These are phyloP conservation scores for Colletotrichum somersetense DNA, from an alignment of 2,329 filamentous ascomycete genomes.

Conservation along the genomic window DNA sequence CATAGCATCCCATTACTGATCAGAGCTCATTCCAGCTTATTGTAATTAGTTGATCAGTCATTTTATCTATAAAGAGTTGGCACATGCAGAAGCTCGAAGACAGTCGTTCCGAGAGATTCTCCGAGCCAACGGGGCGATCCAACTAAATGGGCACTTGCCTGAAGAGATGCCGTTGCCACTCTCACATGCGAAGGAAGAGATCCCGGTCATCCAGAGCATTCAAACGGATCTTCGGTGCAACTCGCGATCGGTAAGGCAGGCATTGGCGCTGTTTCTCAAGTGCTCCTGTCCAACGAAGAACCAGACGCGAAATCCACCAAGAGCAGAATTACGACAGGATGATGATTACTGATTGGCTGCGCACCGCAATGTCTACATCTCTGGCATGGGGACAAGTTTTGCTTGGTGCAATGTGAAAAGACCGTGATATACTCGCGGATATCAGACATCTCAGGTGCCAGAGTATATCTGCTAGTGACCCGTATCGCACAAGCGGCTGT, in stretches of 20 bases:
- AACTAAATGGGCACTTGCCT: constrained; percentile 12
- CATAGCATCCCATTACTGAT: not conserved
- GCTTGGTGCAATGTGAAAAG: not conserved
- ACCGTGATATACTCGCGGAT: not conserved
- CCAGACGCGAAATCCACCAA: not conserved
- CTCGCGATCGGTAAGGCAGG: constrained; percentile 3
- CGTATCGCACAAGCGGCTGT: not conserved
- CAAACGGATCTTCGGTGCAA: constrained; percentile 29
- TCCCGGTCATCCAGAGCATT: constrained; percentile 12
- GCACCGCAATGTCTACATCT: not conserved
- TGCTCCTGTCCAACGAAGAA: not conserved
- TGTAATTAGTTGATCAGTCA: not conserved
- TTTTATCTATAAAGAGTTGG: not conserved
- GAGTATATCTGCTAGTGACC: not conserved
- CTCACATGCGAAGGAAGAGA: constrained; percentile 13
- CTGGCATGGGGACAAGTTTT: not conserved
- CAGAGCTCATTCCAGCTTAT: not conserved
- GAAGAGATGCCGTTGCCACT: constrained; percentile 7
- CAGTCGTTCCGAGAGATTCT: constrained; percentile 30
- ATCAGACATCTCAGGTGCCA: not conserved
- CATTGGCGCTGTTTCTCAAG: too few relatives aligned
- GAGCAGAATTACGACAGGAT: not conserved
- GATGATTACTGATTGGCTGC: not conserved
- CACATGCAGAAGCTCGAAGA: not conserved
- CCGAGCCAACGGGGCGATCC: constrained; percentile 25